phyloP scores from a whole-genome alignment of 495 filamentous ascomycete genomes.

The Parathielavia hyrcaniae region DNA sequence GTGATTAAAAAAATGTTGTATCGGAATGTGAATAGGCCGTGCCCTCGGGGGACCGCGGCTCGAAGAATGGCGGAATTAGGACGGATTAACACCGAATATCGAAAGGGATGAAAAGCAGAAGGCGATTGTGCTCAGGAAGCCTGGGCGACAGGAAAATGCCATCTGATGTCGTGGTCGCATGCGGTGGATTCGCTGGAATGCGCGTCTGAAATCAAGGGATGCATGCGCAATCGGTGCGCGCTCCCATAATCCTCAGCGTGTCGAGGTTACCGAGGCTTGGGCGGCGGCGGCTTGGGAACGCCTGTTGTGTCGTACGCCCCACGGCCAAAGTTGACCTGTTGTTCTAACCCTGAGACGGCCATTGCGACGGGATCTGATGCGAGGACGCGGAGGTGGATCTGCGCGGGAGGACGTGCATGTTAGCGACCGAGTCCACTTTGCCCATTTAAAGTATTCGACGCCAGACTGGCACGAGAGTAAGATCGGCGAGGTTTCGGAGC shows the following conservation, averaged over 20 bases:
- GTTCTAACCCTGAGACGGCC: constrained; percentile 42
- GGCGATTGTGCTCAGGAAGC: neutral
- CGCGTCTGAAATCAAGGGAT: constrained; percentile 22
- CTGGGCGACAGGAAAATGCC: neutral
- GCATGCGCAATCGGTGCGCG: constrained; percentile 10
- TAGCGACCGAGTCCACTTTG: constrained; percentile 18
- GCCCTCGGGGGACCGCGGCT: constrained; percentile 2
- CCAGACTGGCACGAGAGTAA: neutral
- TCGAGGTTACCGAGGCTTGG: constrained; percentile 45
- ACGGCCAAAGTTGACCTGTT: constrained; percentile 47
- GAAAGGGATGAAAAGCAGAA: constrained; percentile 8
- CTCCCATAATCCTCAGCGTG: neutral
- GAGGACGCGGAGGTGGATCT: constrained; percentile 14
- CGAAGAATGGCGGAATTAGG: constrained; percentile 19
- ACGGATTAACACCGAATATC: constrained; percentile 30
- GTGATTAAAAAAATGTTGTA: constrained; percentile 43
- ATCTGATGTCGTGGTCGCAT: constrained; percentile 1
- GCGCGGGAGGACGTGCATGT: constrained; percentile 19
- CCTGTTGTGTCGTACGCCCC: constrained; percentile 55
- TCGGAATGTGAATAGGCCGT: constrained; percentile 30
- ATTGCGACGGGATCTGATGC: constrained; percentile 33
- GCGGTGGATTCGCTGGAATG: constrained; percentile 11
- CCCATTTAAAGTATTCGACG: constrained; percentile 17
- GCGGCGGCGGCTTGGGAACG: constrained; percentile 49
- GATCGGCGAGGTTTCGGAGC: neutral